phyloP scores from a whole-genome alignment of 805 yeast species.

The Teunomyces barrocoloradensis region DNA sequence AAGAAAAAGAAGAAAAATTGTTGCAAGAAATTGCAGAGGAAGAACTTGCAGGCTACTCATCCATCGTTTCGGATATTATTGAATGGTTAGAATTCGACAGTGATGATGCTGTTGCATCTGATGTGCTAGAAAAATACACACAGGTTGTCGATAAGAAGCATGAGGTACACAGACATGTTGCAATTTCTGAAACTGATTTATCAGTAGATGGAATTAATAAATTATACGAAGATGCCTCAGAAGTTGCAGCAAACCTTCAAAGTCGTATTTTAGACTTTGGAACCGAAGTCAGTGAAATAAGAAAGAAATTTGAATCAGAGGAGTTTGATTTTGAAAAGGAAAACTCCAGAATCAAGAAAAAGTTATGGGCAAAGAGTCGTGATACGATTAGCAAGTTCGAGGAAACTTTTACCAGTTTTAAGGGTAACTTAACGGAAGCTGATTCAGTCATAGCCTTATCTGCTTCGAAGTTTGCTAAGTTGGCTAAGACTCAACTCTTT shows the following conservation, averaged over 20 bases:
- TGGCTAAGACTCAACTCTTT: conserved; percentile 24
- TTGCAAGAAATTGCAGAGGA: conserved; percentile 38
- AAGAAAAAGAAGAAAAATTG: conserved; percentile 46
- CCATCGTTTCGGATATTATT: conserved; percentile 45
- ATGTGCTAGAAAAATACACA: conserved; percentile 23
- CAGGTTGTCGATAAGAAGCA: conserved; percentile 17
- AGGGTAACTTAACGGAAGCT: conserved; percentile 26
- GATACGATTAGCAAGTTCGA: conserved; percentile 27
- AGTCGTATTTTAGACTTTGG: conserved; percentile 44
- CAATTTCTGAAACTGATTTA: conserved; percentile 46
- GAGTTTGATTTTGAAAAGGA: conserved; percentile 54
- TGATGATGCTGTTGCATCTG: conserved; percentile 42
- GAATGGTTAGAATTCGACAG: conserved; percentile 82
- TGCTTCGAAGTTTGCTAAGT: conserved; percentile 18
- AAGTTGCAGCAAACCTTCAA: conserved; percentile 42
- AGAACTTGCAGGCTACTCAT: conserved; percentile 23
- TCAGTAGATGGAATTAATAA: conserved; percentile 43
- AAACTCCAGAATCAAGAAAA: conserved; percentile 40
- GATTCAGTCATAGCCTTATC: conserved; percentile 21
- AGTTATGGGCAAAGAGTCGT: conserved; percentile 10
- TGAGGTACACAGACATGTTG: conserved; percentile 33
- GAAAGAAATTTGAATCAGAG: conserved; percentile 41
- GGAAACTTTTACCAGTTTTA: conserved; percentile 21
- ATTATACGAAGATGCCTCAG: conserved; percentile 43
- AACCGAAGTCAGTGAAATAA: conserved; percentile 41